phyloP scores from a whole-genome alignment of 2,329 filamentous ascomycete species.

The Talaromyces atroroseus region DNA sequence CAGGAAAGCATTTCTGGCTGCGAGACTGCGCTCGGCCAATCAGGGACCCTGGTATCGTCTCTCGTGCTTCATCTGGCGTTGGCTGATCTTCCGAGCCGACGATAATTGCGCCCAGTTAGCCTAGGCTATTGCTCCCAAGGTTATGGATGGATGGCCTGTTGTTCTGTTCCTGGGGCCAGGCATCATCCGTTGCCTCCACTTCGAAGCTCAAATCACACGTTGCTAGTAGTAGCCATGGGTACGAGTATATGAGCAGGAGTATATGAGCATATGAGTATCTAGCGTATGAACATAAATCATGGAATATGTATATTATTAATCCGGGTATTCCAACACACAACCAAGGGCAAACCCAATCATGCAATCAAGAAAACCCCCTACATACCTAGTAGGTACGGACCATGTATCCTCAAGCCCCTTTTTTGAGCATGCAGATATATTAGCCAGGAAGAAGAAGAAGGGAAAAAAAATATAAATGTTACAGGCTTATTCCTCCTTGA shows the following conservation, averaged over 20 bases:
- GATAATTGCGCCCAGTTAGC: slow-evolving; percentile 15
- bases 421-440: too few species aligned
- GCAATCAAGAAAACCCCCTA: too few species aligned
- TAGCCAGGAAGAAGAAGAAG: not conserved
- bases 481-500: slow-evolving; percentile 44
- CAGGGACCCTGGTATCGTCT: not conserved
- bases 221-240: too few species aligned
- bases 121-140: slow-evolving; percentile 18
- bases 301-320: not conserved
- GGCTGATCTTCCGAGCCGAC: not conserved
- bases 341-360: not conserved
- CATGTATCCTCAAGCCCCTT: too few species aligned
- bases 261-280: too few species aligned
- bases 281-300: too few species aligned
- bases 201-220: too few species aligned
- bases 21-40: slow-evolving; percentile 22
- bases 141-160: not conserved
- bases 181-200: too few species aligned
- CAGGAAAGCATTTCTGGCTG: slow-evolving; percentile 36
- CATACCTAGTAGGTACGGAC: too few species aligned
- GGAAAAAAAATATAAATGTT: not conserved
- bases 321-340: not conserved
- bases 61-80: not conserved
- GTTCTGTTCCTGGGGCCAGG: not conserved
- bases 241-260: not conserved